Evolutionary conservation across 164 flowering plant genomes (phyloP).

Genomic region (Macadamia integrifolia): DNA sequence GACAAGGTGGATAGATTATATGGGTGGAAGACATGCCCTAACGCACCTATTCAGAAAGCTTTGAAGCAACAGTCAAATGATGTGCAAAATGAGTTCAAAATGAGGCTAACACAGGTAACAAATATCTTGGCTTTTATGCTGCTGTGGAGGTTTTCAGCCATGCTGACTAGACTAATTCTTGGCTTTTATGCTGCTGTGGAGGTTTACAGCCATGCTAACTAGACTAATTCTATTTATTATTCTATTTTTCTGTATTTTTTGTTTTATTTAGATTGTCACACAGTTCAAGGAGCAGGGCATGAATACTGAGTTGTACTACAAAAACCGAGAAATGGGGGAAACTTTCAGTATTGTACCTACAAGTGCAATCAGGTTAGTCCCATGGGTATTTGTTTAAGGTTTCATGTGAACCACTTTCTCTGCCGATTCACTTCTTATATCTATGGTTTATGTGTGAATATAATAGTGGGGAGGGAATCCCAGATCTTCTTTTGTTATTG

Average conservation of each 20-base stretch:
- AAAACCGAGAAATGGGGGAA: constrained; percentile 88
- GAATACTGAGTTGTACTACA: constrained; percentile 87
- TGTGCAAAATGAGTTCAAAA: constrained; percentile 73
- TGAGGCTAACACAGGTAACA: constrained; percentile 61
- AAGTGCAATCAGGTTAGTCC: constrained; percentile 76
- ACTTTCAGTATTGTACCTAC: constrained; percentile 92
- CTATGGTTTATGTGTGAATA: neutral
- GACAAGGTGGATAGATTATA: constrained; percentile 87
- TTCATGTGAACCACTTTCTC: neutral
- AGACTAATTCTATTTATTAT: constrained; percentile 2
- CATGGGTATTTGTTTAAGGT: too few relatives aligned
- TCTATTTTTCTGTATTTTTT: neutral
- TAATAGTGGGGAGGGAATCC: constrained; percentile 94
- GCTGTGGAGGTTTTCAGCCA: neutral
- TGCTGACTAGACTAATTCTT: neutral
- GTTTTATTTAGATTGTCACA: constrained; percentile 48
- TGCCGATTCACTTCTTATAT: neutral
- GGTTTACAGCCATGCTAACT: neutral
- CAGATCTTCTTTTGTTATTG: constrained; percentile 75
- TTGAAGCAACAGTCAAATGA: constrained; percentile 83
- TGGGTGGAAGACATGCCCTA: constrained; percentile 80
- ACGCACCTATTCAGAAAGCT: constrained; percentile 76
- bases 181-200: neutral
- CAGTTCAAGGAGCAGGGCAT: constrained; percentile 90
- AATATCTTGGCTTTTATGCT: neutral